Conservation (phyloP, 768 basidiomycete species). For the Boletus subcaerulescens region DNA sequence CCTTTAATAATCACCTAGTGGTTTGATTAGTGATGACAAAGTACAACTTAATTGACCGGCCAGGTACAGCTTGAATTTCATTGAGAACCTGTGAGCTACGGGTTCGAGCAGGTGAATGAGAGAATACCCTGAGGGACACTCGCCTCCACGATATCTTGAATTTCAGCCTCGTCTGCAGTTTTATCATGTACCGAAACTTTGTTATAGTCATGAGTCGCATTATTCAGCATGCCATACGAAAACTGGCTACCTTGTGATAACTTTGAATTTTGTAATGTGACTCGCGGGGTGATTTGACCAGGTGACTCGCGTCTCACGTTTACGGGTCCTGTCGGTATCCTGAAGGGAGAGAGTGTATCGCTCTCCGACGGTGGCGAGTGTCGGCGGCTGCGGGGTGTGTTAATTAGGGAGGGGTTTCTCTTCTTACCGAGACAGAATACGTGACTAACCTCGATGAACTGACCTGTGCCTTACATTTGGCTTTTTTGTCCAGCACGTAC, state of each 20-base stretch:
- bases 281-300: conserved; percentile 2
- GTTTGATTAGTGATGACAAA: conserved; percentile 14
- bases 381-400: neutral
- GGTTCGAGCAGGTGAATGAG: neutral
- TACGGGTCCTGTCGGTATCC: neutral
- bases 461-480: neutral
- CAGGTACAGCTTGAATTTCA: conserved; percentile 45
- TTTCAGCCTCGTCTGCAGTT: conserved; percentile 10
- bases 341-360: conserved; percentile 18
- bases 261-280: conserved; percentile 1
- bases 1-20: conserved; percentile 46
- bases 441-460: conserved; percentile 8
- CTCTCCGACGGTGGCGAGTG: conserved; percentile 2
- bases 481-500: conserved; percentile 4
- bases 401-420: neutral
- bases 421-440: neutral
- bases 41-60: neutral
- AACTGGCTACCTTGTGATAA: conserved; percentile 2
- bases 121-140: conserved; percentile 5
- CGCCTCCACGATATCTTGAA: conserved; percentile 44
- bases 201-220: neutral
- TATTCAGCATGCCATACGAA: neutral
- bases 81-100: conserved; percentile 40
- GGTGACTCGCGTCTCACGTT: neutral
- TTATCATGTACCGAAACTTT: conserved; percentile 1